These are phyloP conservation scores for Sanguinoderma infundibulare DNA, from an alignment of 1,284 basidiomycete species.

Conservation along the genomic window DNA sequence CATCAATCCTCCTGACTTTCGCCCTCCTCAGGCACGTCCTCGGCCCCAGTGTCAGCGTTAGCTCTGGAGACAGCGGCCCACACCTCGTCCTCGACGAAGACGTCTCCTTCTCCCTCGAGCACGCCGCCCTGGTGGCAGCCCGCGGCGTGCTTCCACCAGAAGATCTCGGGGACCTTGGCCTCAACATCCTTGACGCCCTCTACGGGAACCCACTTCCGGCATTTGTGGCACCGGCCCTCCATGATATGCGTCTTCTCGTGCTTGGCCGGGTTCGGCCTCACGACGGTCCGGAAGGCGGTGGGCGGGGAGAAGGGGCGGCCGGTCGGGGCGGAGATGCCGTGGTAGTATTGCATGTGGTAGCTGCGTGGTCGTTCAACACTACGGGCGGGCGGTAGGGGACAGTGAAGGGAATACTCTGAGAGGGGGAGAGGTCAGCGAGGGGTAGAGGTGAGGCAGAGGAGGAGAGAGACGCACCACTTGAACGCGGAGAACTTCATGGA, in stretches of 20 bases:
- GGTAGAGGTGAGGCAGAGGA: background rate
- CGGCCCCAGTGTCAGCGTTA: constrained; percentile 2
- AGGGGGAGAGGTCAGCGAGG: background rate
- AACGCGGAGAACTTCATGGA: constrained; percentile 82
- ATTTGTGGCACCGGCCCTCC: constrained; percentile 79
- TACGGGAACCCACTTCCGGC: constrained; percentile 69
- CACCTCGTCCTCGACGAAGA: constrained; percentile 49
- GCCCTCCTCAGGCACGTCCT: background rate
- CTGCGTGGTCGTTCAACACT: constrained; percentile 35
- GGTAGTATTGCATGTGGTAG: constrained; percentile 81
- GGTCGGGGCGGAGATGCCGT: constrained; percentile 68
- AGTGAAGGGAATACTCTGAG: background rate
- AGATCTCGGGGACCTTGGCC: constrained; percentile 75
- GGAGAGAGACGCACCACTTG: constrained; percentile 58
- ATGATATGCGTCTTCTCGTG: constrained; percentile 61
- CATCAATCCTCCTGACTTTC: background rate
- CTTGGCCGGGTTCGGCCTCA: constrained; percentile 52
- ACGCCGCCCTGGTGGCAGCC: constrained; percentile 65
- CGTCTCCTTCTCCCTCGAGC: constrained; percentile 57
- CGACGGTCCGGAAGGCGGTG: constrained; percentile 55
- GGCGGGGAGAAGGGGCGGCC: constrained; percentile 80
- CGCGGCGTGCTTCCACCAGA: constrained; percentile 85
- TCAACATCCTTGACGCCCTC: constrained; percentile 75
- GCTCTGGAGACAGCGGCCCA: constrained; percentile 14
- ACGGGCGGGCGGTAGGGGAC: background rate